Evolutionary conservation across 2,329 filamentous ascomycete genomes (phyloP).

Genomic region (Chalara sp.): DNA sequence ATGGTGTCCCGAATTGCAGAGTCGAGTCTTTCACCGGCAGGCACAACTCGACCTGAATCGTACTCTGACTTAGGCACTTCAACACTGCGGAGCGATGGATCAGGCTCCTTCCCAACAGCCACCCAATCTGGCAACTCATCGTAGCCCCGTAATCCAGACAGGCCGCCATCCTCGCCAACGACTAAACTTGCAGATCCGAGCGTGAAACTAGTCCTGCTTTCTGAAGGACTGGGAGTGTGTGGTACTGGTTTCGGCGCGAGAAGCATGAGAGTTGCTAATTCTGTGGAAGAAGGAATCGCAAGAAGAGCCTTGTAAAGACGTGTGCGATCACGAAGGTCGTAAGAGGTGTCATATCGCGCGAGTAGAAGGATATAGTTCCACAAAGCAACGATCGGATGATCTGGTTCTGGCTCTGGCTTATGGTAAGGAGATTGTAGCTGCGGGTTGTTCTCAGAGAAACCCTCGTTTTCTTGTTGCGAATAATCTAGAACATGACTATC

Average conservation of each 20-base stretch:
- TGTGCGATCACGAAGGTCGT: slow-evolving; percentile 86
- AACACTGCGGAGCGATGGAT: slow-evolving; percentile 63
- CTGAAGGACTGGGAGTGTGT: slow-evolving; percentile 82
- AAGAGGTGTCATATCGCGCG: slow-evolving; percentile 88
- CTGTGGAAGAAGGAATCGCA: slow-evolving; percentile 63
- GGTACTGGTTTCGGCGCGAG: slow-evolving; percentile 92
- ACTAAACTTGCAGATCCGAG: slow-evolving; percentile 84
- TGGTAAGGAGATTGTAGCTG: slow-evolving; percentile 11
- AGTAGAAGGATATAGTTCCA: slow-evolving; percentile 83
- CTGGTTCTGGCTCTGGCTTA: slow-evolving; percentile 22
- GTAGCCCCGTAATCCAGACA: slow-evolving; percentile 73
- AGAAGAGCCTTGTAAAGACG: slow-evolving; percentile 84
- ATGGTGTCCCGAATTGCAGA: slow-evolving; percentile 38
- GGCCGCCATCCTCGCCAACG: slow-evolving; percentile 66
- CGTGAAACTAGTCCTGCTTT: slow-evolving; percentile 68
- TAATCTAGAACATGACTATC: slow-evolving; percentile 11
- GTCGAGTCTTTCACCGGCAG: slow-evolving; percentile 60
- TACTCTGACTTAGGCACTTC: slow-evolving; percentile 33
- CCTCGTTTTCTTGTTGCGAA: slow-evolving; percentile 16
- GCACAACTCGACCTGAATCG: slow-evolving; percentile 36
- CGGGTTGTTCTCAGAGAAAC: slow-evolving; percentile 18
- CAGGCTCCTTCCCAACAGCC: slow-evolving; percentile 69
- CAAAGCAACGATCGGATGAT: slow-evolving; percentile 66
- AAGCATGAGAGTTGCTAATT: slow-evolving; percentile 84
- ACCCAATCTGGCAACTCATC: slow-evolving; percentile 81